Conservation (phyloP, 139 green algal genomes). For the Chlorella vulgaris region DNA sequence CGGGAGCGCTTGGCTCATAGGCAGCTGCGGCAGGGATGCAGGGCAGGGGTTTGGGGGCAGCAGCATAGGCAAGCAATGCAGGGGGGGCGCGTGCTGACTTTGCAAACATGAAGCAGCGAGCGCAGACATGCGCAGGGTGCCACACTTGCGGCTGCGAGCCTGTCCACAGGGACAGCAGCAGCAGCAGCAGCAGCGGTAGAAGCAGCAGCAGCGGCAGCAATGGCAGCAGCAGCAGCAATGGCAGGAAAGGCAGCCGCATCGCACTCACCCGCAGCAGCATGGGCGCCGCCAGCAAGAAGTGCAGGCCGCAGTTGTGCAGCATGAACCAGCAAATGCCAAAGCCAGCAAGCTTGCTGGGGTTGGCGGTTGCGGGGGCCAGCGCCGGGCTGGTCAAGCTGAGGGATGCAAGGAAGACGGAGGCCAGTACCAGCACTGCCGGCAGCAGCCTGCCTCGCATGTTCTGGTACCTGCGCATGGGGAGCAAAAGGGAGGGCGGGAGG, state of each 20-base stretch:
- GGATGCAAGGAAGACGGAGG: slow-evolving; percentile 1
- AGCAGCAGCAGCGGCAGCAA: background rate
- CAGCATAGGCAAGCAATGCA: too few relatives aligned
- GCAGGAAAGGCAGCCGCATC: too few relatives aligned
- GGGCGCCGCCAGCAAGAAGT: background rate
- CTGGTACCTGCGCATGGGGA: background rate
- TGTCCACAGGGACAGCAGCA: too few relatives aligned
- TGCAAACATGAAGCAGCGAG: too few relatives aligned
- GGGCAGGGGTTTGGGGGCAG: background rate
- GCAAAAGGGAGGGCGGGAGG: background rate
- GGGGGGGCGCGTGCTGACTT: too few relatives aligned
- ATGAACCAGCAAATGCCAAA: slow-evolving; percentile 28
- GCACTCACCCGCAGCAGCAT: slow-evolving; percentile 26
- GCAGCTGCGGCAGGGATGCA: background rate
- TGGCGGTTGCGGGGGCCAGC: background rate
- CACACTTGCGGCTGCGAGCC: too few relatives aligned
- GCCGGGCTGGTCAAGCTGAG: background rate
- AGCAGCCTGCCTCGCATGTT: background rate
- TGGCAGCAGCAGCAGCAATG: background rate
- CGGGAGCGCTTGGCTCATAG: background rate
- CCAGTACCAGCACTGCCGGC: background rate
- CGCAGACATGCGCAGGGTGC: too few relatives aligned
- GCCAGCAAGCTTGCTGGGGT: background rate
- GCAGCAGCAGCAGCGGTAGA: too few relatives aligned
- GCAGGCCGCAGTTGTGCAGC: slow-evolving; percentile 21